Evolutionary conservation across 1,284 basidiomycete genomes (phyloP).

Genomic region (Volvariella volvacea): DNA sequence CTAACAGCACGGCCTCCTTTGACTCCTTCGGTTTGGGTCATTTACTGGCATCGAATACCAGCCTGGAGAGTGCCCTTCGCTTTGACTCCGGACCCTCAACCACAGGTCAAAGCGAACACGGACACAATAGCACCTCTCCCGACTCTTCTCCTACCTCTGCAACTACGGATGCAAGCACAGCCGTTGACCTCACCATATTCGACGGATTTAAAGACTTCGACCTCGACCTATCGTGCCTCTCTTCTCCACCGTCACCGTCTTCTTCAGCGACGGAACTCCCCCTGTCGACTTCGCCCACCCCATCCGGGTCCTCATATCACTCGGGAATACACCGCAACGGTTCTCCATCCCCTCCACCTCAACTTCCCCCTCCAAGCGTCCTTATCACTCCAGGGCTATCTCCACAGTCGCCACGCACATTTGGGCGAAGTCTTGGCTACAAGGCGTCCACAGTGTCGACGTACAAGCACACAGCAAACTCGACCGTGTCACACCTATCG

Average conservation of each 20-base stretch:
- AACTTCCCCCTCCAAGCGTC: conserved; percentile 21
- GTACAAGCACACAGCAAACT: too few relatives aligned
- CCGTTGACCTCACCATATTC: conserved; percentile 13
- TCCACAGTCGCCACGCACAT: too few relatives aligned
- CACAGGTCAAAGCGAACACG: too few relatives aligned
- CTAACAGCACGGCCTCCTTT: too few relatives aligned
- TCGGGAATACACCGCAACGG: conserved; percentile 26
- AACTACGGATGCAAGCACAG: background rate
- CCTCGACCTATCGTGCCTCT: conserved; percentile 35
- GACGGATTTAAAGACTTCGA: conserved; percentile 36
- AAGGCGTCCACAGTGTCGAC: too few relatives aligned
- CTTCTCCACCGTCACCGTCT: conserved; percentile 28
- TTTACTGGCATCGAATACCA: too few relatives aligned
- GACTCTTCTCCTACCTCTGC: too few relatives aligned
- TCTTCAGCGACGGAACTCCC: conserved; percentile 24
- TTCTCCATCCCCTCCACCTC: conserved; percentile 17
- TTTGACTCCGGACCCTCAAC: too few relatives aligned
- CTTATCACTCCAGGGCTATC: conserved; percentile 15
- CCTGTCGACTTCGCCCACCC: conserved; percentile 21
- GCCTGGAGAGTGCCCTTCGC: too few relatives aligned
- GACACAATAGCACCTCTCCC: too few relatives aligned
- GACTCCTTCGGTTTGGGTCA: too few relatives aligned
- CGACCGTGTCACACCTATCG: conserved; percentile 11
- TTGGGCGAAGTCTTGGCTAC: too few relatives aligned
- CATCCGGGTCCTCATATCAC: conserved; percentile 23